Evolutionary conservation across 2,329 filamentous ascomycete genomes (phyloP), one percentile per base, ranked within the genome.

Genomic region (Fusarium sp.): DNA sequence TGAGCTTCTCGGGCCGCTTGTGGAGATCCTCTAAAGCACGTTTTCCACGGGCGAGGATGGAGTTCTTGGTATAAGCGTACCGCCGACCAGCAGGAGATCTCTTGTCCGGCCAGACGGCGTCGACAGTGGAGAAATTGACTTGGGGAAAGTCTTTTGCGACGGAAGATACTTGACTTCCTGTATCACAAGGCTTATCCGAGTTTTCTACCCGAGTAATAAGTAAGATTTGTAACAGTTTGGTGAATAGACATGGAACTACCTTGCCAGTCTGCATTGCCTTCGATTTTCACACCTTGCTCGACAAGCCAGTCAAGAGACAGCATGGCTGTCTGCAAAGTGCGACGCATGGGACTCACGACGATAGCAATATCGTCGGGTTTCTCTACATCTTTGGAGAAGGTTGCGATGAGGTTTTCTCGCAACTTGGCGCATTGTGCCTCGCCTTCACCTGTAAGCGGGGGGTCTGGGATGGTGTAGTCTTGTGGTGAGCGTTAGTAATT

Each of bases 241-340:
- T 16, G 2, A 8, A 4, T 9, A 23, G 4, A n/a, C 13, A 18
- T 18, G 16, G 25, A 18, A 74, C 58, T 76, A 89, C 87, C 87
- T 82, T 92, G 90, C 90, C 90, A 92, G 57, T 84, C 83, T 6
- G 90, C 88, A 72, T 88, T 84, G 2, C 87, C 85, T 49, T 86
- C 78, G 25, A 91, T 82, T 47, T 82, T 83, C 21, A 89, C 80
- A 2, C 86, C 87, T 45, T 78, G 79, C 21, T 86, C 82, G 50
- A 88, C 80, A 47, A 92, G 79, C 83, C 86, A 90, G 69, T 86
- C 85, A 3, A 92, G 80, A 0, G 85, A 84, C 11, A 86, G 80
- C 43, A 85, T 80, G 2, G 89, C 86, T 3, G 90, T 92, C 78
- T 92, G 87, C 30, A 92, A 80, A 3, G 89, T 91, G 30, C 90